Evolutionary conservation across 176 grass and related monocot species (phyloP).

Genomic region (Eleusine coracana): DNA sequence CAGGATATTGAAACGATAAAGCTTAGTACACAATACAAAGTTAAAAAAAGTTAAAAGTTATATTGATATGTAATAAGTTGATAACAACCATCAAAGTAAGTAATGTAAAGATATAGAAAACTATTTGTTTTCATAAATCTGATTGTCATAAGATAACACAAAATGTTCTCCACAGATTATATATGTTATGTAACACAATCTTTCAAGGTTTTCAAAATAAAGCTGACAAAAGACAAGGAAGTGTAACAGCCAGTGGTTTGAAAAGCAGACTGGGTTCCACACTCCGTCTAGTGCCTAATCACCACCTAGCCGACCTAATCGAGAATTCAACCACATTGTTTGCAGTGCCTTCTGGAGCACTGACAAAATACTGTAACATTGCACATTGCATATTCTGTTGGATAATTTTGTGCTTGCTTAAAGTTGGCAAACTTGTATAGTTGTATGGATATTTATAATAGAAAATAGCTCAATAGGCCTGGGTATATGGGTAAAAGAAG

Average conservation of each 20-base stretch:
- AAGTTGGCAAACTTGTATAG: neutral
- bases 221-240: too few species aligned
- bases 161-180: neutral
- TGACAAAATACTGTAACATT: neutral
- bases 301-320: neutral
- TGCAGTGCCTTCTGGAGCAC: neutral
- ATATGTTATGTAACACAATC: neutral
- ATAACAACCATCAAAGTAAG: too few species aligned
- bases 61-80: too few species aligned
- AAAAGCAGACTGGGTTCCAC: neutral
- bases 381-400: neutral
- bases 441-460: too few species aligned
- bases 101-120: neutral
- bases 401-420: neutral
- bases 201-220: neutral
- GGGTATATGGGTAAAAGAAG: neutral
- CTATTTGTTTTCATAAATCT: neutral
- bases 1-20: neutral
- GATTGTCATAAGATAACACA: neutral
- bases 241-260: neutral
- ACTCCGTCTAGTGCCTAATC: neutral
- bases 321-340: neutral
- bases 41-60: neutral
- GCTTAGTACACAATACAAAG: neutral
- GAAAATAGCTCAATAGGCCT: too few species aligned